phyloP scores from a whole-genome alignment of 2,329 filamentous ascomycete genomes.

The Lachnellula suecica region DNA sequence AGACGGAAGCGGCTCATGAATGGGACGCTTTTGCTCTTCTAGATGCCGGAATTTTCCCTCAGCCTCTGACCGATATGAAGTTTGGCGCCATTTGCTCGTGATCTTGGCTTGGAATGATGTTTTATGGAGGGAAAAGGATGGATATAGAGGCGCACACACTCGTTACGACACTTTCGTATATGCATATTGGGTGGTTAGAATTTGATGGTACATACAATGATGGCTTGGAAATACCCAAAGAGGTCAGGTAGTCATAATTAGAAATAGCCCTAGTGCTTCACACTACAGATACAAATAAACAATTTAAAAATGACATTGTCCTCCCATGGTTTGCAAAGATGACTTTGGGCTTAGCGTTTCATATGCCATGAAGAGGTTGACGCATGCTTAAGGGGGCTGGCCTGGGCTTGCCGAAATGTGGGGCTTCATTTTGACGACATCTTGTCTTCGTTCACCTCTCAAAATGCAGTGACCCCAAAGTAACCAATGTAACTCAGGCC shows the following conservation, averaged over 20 bases:
- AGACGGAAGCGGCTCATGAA: slow-evolving; percentile 51
- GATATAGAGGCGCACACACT: background rate
- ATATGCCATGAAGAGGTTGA: too few relatives aligned
- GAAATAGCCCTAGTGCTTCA: background rate
- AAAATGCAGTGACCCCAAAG: too few relatives aligned
- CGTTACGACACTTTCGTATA: background rate
- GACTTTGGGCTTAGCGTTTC: too few relatives aligned
- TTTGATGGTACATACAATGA: background rate
- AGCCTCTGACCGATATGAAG: slow-evolving; percentile 34
- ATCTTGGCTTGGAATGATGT: background rate
- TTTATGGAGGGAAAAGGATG: background rate
- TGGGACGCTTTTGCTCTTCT: slow-evolving; percentile 52
- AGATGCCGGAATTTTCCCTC: slow-evolving; percentile 50
- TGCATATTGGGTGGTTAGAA: background rate
- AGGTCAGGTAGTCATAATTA: background rate
- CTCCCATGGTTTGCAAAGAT: too few relatives aligned
- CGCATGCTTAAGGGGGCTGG: too few relatives aligned
- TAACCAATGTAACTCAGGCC: too few relatives aligned
- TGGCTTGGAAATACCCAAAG: background rate
- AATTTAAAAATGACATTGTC: too few relatives aligned
- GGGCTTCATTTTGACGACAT: too few relatives aligned
- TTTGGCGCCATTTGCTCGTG: slow-evolving; percentile 25
- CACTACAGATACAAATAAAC: background rate
- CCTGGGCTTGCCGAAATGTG: too few relatives aligned
- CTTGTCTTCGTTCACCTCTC: too few relatives aligned